A percentile compares a stretch with the other conserved stretches of the same genome.
Evolutionary conservation across 345 rosid species (phyloP).

Genomic region (Eucalyptus cloeziana): DNA sequence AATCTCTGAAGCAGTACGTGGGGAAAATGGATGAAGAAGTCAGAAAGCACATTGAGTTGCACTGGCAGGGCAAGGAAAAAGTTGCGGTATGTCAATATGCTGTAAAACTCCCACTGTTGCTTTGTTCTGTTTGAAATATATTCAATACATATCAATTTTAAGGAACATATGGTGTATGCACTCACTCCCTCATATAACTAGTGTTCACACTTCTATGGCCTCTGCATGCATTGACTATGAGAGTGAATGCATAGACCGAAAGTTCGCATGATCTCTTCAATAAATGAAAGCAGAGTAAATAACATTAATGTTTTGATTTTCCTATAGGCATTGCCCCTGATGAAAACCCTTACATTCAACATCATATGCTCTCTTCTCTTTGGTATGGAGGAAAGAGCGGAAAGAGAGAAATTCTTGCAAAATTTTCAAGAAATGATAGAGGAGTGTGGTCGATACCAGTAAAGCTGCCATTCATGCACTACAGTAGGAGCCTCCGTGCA

Average conservation of each 20-base stretch:
- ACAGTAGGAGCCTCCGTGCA: constrained; percentile 20
- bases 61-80: no score
- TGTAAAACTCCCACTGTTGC: neutral
- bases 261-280: no score
- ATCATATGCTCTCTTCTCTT: constrained; percentile 6
- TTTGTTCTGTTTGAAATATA: neutral
- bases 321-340: constrained; percentile 11
- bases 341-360: constrained; percentile 24
- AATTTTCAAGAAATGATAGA: neutral
- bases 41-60: no score
- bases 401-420: neutral
- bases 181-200: no score
- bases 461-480: constrained; percentile 14
- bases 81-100: neutral
- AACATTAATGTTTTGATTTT: neutral
- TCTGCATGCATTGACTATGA: no score
- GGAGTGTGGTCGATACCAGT: constrained; percentile 9
- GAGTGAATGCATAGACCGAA: no score
- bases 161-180: neutral
- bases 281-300: no score
- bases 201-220: no score
- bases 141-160: neutral
- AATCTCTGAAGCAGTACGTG: no score
- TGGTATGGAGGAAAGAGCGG: constrained; percentile 7
- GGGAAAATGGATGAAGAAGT: no score